Evolutionary conservation across 2,329 filamentous ascomycete genomes (phyloP), one percentile per base, ranked within the genome.

Genomic region (Waltergamsia citrina): DNA sequence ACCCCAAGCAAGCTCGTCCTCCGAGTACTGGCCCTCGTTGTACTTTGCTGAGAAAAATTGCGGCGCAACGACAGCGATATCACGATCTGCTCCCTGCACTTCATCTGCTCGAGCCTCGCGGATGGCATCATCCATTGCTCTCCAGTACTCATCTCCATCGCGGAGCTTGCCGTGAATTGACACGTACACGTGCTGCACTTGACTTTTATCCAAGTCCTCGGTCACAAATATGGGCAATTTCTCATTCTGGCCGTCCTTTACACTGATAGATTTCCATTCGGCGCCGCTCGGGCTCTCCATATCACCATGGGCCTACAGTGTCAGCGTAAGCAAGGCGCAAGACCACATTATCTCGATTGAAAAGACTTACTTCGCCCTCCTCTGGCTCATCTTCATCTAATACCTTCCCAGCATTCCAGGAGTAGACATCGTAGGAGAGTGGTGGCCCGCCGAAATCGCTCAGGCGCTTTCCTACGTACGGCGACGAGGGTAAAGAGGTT

Each of bases 1-100:
- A 5, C 28, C 38, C 38, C 38, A 40, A 4, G 38, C 38, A 6
- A 40, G 35, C 23, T 40, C 34, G n/a, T 37, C 16, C 12, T 34
- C 14, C 4, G 19, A 28, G 31, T 40, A 40, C 20, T 37, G 35
- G 14, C 32, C 35, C n/a, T 25, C 16, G 27, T 37, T 40, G 31
- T 34, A 37, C n/a, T 22, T 28, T 3, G 36, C 20, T 11, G 38
- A 41, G 25, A 29, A 35, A 28, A 40, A 35, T 20, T 37, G 33
- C 6, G 37, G 37, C 7, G 38, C 34, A 10, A 32, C 18, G n/a
- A 37, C 32, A 7, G 29, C 26, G 20, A 35, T 30, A 6, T 35
- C 15, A 14, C 28, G 15, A 12, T 23, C 33, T 8, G 29, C 27
- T 7, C 25, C 15, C 7, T 18, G 11, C 5, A 33, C 23, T 10